A percentile compares a stretch with the other conserved stretches of the same genome.
These are phyloP conservation scores for Suhomyces atakaporum DNA, from an alignment of 1,139 yeast genomes.

Conservation along the genomic window DNA sequence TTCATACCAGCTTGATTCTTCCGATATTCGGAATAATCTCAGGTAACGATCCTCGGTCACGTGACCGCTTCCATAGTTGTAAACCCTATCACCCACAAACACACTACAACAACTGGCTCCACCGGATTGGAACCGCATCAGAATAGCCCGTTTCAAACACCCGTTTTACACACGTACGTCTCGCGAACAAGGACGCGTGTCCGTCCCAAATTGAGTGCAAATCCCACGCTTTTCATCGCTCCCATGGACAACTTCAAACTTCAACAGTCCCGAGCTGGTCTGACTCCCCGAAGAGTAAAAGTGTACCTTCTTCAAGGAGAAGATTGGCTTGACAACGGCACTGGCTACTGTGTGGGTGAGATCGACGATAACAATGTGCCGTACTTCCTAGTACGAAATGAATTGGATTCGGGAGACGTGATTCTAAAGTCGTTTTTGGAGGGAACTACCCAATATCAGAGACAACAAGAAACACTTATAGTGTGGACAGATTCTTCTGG, in stretches of 20 bases:
- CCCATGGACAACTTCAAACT: constrained; percentile 5
- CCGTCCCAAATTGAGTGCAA: neutral
- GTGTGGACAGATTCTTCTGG: constrained; percentile 90
- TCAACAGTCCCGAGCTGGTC: constrained; percentile 11
- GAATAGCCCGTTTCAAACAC: too few relatives aligned
- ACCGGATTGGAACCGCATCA: neutral
- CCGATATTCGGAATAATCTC: too few relatives aligned
- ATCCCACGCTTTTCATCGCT: neutral
- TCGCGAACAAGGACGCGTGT: constrained; percentile 1
- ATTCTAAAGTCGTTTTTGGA: constrained; percentile 66
- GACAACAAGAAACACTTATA: constrained; percentile 91
- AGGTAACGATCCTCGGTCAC: too few relatives aligned
- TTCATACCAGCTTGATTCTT: too few relatives aligned
- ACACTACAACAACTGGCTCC: neutral
- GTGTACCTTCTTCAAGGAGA: constrained; percentile 80
- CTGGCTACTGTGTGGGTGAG: constrained; percentile 86
- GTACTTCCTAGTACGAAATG: constrained; percentile 72
- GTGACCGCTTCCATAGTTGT: neutral
- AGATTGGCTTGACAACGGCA: constrained; percentile 91
- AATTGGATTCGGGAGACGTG: constrained; percentile 57
- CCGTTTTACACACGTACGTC: too few relatives aligned
- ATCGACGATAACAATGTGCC: constrained; percentile 50
- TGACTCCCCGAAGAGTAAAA: constrained; percentile 74
- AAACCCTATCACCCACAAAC: neutral
- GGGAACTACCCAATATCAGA: constrained; percentile 81